These are phyloP conservation scores for Myxozyma mucilagina DNA, from an alignment of 805 yeast species.

Conservation along the genomic window DNA sequence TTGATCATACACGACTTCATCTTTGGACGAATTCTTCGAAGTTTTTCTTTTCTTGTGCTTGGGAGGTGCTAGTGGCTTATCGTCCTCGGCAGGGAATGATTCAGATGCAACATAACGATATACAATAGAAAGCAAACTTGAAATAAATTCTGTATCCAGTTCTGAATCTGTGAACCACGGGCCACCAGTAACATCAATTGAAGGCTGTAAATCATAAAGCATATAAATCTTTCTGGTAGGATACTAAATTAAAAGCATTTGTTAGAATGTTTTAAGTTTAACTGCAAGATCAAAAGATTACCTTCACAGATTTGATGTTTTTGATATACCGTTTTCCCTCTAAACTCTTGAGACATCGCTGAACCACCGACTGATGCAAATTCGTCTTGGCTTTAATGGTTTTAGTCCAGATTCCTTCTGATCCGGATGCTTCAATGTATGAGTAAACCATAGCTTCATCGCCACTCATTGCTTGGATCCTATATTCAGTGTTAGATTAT, in stretches of 20 bases:
- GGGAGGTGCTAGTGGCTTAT: neutral
- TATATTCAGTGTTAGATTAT: conserved; percentile 35
- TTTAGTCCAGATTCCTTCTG: conserved; percentile 95
- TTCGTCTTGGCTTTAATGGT: conserved; percentile 82
- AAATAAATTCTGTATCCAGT: conserved; percentile 89
- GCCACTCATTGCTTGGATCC: conserved; percentile 70
- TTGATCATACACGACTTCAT: conserved; percentile 44
- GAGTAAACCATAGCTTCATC: conserved; percentile 92
- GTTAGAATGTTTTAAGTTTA: neutral
- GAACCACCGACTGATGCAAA: conserved; percentile 80
- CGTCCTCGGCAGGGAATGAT: conserved; percentile 58
- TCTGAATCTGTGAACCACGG: conserved; percentile 99
- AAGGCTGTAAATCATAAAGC: conserved; percentile 90
- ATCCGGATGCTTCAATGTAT: conserved; percentile 85
- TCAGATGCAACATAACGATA: conserved; percentile 82
- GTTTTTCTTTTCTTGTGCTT: conserved; percentile 5
- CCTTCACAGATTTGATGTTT: conserved; percentile 81
- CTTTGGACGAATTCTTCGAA: neutral
- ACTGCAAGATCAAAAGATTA: neutral
- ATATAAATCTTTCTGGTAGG: conserved; percentile 96
- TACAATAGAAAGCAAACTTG: conserved; percentile 73
- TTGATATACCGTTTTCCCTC: conserved; percentile 82
- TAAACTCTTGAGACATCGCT: conserved; percentile 70
- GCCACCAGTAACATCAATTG: conserved; percentile 95
- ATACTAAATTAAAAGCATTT: conserved; percentile 40